A percentile compares a stretch with the other conserved stretches of the same genome.
Evolutionary conservation across 306 rosid genomes (phyloP).

Genomic region (Quillaja saponaria): DNA sequence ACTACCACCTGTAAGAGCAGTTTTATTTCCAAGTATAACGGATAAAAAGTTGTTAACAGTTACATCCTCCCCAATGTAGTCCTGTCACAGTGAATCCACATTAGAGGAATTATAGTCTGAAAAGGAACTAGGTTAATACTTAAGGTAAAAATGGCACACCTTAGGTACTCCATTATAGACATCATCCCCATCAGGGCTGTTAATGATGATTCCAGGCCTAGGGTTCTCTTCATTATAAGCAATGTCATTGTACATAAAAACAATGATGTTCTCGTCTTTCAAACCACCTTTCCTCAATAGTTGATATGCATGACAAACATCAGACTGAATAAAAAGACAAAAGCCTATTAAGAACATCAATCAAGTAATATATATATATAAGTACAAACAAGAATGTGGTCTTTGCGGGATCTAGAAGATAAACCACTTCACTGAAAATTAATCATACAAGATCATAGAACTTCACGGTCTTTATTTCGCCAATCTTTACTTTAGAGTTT

Average conservation of each 20-base stretch:
- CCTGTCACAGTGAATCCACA: conserved; percentile 49
- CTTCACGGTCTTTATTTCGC: no score
- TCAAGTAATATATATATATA: conserved; percentile 2
- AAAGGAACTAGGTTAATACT: conserved; percentile 1
- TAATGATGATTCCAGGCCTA: conserved; percentile 84
- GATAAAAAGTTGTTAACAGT: conserved; percentile 68
- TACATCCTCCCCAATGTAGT: conserved; percentile 79
- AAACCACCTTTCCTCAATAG: conserved; percentile 73
- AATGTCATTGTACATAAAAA: conserved; percentile 94
- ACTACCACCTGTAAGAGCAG: conserved; percentile 83
- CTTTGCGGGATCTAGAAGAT: not conserved
- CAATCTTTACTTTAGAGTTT: not conserved
- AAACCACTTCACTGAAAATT: not conserved
- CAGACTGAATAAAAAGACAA: conserved; percentile 54
- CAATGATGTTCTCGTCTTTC: conserved; percentile 94
- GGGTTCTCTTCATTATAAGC: conserved; percentile 81
- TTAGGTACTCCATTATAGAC: conserved; percentile 94
- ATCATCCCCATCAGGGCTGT: conserved; percentile 80
- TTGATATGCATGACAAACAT: conserved; percentile 95
- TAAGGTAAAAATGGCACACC: conserved; percentile 39
- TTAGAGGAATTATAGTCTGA: conserved; percentile 9
- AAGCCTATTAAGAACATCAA: conserved; percentile 9
- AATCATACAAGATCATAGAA: no score
- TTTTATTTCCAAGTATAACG: conserved; percentile 79
- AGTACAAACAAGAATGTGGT: not conserved